phyloP scores from a whole-genome alignment of 2,329 filamentous ascomycete genomes.

The Scedosporium minutisporum region DNA sequence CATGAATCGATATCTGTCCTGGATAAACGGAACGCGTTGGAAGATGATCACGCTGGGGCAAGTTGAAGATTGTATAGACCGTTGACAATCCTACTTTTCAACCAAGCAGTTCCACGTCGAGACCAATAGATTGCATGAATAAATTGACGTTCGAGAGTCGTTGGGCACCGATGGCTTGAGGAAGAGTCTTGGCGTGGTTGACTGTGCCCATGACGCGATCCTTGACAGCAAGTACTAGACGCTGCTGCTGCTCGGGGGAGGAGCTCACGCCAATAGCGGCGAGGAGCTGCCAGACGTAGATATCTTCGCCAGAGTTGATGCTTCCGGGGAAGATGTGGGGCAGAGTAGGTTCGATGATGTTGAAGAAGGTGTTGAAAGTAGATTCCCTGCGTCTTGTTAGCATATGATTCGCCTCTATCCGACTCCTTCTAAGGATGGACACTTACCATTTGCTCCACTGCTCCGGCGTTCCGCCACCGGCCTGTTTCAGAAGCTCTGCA shows the following conservation, averaged over 20 bases:
- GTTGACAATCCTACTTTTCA: background rate
- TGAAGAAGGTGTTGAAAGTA: slow-evolving; percentile 81
- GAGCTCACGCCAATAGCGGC: slow-evolving; percentile 91
- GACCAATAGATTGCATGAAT: slow-evolving; percentile 97
- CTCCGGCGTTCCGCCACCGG: slow-evolving; percentile 56
- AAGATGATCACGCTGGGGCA: no score
- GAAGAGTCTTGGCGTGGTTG: slow-evolving; percentile 76
- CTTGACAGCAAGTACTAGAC: slow-evolving; percentile 90
- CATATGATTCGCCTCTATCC: background rate
- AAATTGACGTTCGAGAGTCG: slow-evolving; percentile 88
- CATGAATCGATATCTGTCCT: no score
- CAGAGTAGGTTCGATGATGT: slow-evolving; percentile 72
- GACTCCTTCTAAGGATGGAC: background rate
- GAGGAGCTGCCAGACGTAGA: slow-evolving; percentile 97
- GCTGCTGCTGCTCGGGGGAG: slow-evolving; percentile 87
- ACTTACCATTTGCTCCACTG: slow-evolving; percentile 73
- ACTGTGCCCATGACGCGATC: slow-evolving; percentile 97
- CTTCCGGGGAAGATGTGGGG: slow-evolving; percentile 82
- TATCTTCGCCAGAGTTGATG: slow-evolving; percentile 83
- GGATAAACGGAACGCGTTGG: no score
- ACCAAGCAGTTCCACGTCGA: slow-evolving; percentile 72
- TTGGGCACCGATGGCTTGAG: slow-evolving; percentile 72
- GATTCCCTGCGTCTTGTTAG: slow-evolving; percentile 43
- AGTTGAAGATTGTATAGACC: background rate
- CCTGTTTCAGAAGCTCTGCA: slow-evolving; percentile 86